phyloP scores from a whole-genome alignment of 2,329 filamentous ascomycete species.

The Pseudopithomyces maydicus region DNA sequence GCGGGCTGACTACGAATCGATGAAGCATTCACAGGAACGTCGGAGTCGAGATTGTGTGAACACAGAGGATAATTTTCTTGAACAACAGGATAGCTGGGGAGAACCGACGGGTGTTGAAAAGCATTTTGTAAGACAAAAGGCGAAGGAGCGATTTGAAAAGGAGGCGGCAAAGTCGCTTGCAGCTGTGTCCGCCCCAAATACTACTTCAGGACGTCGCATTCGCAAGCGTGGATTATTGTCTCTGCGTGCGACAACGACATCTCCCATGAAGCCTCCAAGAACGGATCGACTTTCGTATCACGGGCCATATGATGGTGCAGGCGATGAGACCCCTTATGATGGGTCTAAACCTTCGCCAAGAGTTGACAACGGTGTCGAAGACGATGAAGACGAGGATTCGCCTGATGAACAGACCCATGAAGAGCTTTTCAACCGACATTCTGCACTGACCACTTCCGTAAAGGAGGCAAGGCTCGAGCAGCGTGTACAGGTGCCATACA shows the following conservation, averaged over 20 bases:
- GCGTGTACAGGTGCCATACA: conserved; percentile 43
- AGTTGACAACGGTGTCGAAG: conserved; percentile 20
- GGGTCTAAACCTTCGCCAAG: conserved; percentile 16
- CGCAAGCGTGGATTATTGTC: conserved; percentile 19
- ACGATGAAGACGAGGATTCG: conserved; percentile 13
- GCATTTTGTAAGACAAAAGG: conserved; percentile 24
- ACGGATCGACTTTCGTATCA: conserved; percentile 7
- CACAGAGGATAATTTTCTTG: conserved; percentile 13
- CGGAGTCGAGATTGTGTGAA: conserved; percentile 28
- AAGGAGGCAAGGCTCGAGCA: conserved; percentile 13
- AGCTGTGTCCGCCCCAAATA: conserved; percentile 35
- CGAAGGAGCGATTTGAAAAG: conserved; percentile 26
- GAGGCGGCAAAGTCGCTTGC: conserved; percentile 29
- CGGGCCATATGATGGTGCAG: conserved; percentile 26
- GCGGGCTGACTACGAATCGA: conserved; percentile 49
- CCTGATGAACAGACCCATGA: conserved; percentile 40
- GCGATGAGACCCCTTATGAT: conserved; percentile 29
- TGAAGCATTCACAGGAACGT: conserved; percentile 52
- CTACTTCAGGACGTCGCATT: conserved; percentile 15
- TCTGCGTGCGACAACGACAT: conserved; percentile 26
- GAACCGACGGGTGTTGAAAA: conserved; percentile 25
- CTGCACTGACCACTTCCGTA: conserved; percentile 12
- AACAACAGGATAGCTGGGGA: conserved; percentile 38
- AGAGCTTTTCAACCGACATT: conserved; percentile 12
- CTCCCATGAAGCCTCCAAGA: conserved; percentile 26